These are phyloP conservation scores for Protea cynaroides DNA, from an alignment of 164 flowering plant species.

Conservation along the genomic window DNA sequence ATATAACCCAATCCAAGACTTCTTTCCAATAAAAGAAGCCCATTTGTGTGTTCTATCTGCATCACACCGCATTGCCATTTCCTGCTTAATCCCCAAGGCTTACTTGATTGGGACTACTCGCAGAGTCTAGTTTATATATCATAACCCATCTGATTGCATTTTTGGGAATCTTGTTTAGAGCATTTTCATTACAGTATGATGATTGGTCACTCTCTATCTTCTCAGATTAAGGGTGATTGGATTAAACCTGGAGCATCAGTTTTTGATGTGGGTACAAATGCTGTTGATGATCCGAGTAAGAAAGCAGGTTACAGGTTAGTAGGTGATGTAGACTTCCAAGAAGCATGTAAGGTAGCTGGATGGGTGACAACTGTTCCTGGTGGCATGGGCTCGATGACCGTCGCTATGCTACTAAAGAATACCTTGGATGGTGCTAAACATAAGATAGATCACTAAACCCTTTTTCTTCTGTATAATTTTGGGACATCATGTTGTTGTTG, in stretches of 20 bases:
- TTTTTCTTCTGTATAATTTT: neutral
- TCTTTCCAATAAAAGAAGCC: too few relatives aligned
- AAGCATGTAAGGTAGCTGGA: slow-evolving; percentile 87
- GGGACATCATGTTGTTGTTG: too few relatives aligned
- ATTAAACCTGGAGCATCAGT: slow-evolving; percentile 96
- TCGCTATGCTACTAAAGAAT: slow-evolving; percentile 90
- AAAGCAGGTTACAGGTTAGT: slow-evolving; percentile 85
- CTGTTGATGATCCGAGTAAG: slow-evolving; percentile 74
- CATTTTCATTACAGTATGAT: neutral
- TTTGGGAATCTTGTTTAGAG: too few relatives aligned
- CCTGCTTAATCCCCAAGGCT: too few relatives aligned
- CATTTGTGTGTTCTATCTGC: too few relatives aligned
- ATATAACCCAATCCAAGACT: too few relatives aligned
- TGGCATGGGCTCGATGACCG: slow-evolving; percentile 98
- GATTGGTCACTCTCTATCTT: neutral
- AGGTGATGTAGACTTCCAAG: slow-evolving; percentile 82
- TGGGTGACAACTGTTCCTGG: slow-evolving; percentile 94
- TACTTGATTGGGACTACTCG: too few relatives aligned
- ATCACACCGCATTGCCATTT: too few relatives aligned
- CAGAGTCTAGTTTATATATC: too few relatives aligned
- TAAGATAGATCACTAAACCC: slow-evolving; percentile 39
- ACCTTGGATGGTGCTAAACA: slow-evolving; percentile 92
- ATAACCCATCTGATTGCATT: too few relatives aligned
- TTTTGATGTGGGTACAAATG: slow-evolving; percentile 95
- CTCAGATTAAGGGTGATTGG: slow-evolving; percentile 93